These are phyloP conservation scores for Colletotrichum chrysophilum DNA, from an alignment of 2,329 filamentous ascomycete genomes.

Conservation along the genomic window DNA sequence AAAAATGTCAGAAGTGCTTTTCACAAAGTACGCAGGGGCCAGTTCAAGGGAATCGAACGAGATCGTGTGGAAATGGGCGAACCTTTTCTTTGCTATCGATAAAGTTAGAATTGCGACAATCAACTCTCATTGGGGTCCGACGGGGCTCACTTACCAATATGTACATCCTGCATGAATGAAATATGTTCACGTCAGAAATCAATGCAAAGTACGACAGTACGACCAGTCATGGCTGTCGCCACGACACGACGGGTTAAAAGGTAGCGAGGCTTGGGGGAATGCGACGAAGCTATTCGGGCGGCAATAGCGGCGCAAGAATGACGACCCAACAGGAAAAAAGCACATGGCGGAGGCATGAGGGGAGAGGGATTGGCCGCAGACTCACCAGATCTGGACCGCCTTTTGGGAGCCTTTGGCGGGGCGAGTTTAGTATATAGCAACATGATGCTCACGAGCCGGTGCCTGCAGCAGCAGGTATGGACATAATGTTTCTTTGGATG, in stretches of 20 bases:
- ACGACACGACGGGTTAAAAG: not conserved
- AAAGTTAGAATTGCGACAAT: not conserved
- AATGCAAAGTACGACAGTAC: not conserved
- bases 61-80: constrained; percentile 24
- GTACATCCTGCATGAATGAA: constrained; percentile 47
- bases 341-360: not conserved
- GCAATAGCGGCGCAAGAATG: not conserved
- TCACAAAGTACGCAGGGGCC: not conserved
- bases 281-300: constrained; percentile 13
- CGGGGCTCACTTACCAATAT: constrained; percentile 49
- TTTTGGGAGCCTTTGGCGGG: constrained; percentile 63
- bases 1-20: not conserved
- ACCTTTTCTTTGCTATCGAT: constrained; percentile 59
- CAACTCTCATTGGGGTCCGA: not conserved
- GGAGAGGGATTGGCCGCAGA: constrained; percentile 22
- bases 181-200: constrained; percentile 28
- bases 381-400: constrained; percentile 64
- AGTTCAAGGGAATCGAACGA: not conserved
- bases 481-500: constrained; percentile 5
- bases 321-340: not conserved
- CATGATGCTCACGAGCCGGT: constrained; percentile 43
- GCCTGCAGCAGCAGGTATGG: constrained; percentile 13
- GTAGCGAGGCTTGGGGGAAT: not conserved
- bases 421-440: constrained; percentile 64
- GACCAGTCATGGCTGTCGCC: not conserved